Evolutionary conservation across 2,329 filamentous ascomycete genomes (phyloP).

Genomic region (Geoglossum cookeanum): DNA sequence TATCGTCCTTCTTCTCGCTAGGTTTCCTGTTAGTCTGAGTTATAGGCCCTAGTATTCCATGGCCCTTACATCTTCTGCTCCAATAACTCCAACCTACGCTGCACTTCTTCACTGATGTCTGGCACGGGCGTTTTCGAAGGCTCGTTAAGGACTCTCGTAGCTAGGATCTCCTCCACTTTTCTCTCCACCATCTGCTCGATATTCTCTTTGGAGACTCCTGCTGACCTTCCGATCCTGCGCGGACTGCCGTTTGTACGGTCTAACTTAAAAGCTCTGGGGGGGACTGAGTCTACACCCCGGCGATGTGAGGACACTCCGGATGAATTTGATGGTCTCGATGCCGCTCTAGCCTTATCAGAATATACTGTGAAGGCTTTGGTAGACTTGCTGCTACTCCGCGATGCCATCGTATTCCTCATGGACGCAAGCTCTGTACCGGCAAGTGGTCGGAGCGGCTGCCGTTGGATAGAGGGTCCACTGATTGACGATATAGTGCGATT

Average conservation of each 20-base stretch:
- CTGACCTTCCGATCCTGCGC: slow-evolving; percentile 17
- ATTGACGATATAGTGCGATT: slow-evolving; percentile 24
- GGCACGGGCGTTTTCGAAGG: slow-evolving; percentile 23
- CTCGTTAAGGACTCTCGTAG: slow-evolving; percentile 47
- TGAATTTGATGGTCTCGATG: slow-evolving; percentile 18
- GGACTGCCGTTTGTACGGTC: slow-evolving; percentile 20
- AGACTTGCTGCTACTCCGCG: slow-evolving; percentile 44
- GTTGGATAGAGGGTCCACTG: slow-evolving; percentile 26
- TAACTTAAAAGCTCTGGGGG: slow-evolving; percentile 17
- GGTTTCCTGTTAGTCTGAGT: slow-evolving; percentile 14
- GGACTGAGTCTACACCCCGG: slow-evolving; percentile 19
- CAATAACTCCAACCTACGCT: slow-evolving; percentile 61
- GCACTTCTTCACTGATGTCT: slow-evolving; percentile 57
- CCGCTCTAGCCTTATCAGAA: slow-evolving; percentile 39
- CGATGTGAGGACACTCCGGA: slow-evolving; percentile 26
- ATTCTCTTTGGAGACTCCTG: slow-evolving; percentile 43
- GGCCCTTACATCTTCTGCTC: slow-evolving; percentile 63
- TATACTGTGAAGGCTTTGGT: slow-evolving; percentile 76
- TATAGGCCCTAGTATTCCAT: too few relatives aligned
- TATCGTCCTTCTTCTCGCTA: slow-evolving; percentile 43
- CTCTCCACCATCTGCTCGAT: slow-evolving; percentile 87
- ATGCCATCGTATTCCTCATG: slow-evolving; percentile 33
- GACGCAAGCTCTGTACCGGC: slow-evolving; percentile 58
- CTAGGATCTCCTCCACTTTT: slow-evolving; percentile 77
- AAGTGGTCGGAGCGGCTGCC: slow-evolving; percentile 65